Evolutionary conservation across 2,329 filamentous ascomycete genomes (phyloP), one percentile per base, ranked within the genome.

Genomic region (Beauveria scarabaeidicola): DNA sequence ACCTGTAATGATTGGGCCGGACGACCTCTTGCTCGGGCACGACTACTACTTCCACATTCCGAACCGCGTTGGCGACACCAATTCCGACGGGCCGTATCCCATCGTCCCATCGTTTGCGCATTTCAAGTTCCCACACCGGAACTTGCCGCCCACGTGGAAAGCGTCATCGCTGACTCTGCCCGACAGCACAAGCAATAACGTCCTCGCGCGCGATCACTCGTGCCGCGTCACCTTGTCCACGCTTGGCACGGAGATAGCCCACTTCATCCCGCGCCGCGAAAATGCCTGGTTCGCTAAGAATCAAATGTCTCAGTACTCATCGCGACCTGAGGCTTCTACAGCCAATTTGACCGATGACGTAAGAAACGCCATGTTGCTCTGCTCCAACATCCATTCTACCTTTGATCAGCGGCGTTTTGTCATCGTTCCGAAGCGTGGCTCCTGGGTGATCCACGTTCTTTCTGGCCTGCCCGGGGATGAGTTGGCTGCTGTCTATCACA

Each of bases 101-200:
- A 17, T 23, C 1, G 13, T 47, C 44, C 44, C 44, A 4, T 47
- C 44, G 11, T 47, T 27, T 23, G 11, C 25, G 23, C 44, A 47
- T 23, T 47, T 47, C 17, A 11, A 21, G 9, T 48, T 48, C 21
- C 46, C 46, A 17, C 25, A 48, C 21, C 15, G 29, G 15, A 29
- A 48, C 10, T 15, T 48, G 46, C 46, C 46, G 7, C 46, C 23
- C 3, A 48, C 46, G 46, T 48, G 46, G 46, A 48, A n/a, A 4
- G 15, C 25, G 15, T 8, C 46, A 13, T 6, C 15, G 25, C 46
- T 48, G 11, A 29, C 15, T 5, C 46, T 48, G 3, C 46, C 40
- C 56, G 53, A 63, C 63, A 15, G 38, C 32, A 46, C 70, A 67
- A 67, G 69, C 68, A 23, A 11, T 11, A 32, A 15, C 46, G n/a